Base-by-base conservation (phyloP, 75 land plant genomes). In the Cupressus sempervirens region DNA sequence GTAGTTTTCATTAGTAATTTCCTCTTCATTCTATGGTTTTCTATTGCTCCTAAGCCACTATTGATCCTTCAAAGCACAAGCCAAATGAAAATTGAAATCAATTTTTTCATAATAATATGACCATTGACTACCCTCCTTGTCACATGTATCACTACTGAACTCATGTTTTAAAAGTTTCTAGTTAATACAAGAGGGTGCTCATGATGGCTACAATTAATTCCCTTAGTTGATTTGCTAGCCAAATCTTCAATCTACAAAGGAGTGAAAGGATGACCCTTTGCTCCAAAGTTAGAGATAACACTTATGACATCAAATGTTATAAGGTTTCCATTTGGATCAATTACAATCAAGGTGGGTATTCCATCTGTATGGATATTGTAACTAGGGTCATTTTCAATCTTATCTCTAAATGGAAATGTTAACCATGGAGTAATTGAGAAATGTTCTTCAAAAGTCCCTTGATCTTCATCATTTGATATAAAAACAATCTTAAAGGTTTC, bases 361-460 rank as follows among this genome's bases (percentile, higher is more conserved):
- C 96, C 93, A 18, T 50, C 12, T 20, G 91, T 87, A 70, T 89
- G 89, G 84, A 94, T 91, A 36, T 46, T 62, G 52, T 85, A 82
- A 26, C 65, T 82, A 32, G 93, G 62, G 10, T 80, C 84, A 16
- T 77, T 38, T 82, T 93, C 91, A 68, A 89, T 80, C 18, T 30
- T 41, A 84, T 94, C 96, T 15, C 87, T 88, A 86, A 83, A 93
- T 0, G 95, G 96, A 11, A 94, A 86, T 1, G 96, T 95, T 34
- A 93, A 32, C 95, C 95, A 94, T 20, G 96, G 96, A 95, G 93
- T 94, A 0, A 0, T 35, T 34, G 90, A 62, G 83, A 83, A 94
- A 86, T 76, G 89, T 26, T 87, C 88, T 45, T 93, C 89, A 85
- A 93, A 94, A 38, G 95, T 85, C n/a, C 80, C 35, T 62, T 91